A percentile compares a stretch with the other conserved stretches of the same genome.
These are phyloP conservation scores for Luffa acutangula DNA, from an alignment of 306 rosid species.

Conservation along the genomic window DNA sequence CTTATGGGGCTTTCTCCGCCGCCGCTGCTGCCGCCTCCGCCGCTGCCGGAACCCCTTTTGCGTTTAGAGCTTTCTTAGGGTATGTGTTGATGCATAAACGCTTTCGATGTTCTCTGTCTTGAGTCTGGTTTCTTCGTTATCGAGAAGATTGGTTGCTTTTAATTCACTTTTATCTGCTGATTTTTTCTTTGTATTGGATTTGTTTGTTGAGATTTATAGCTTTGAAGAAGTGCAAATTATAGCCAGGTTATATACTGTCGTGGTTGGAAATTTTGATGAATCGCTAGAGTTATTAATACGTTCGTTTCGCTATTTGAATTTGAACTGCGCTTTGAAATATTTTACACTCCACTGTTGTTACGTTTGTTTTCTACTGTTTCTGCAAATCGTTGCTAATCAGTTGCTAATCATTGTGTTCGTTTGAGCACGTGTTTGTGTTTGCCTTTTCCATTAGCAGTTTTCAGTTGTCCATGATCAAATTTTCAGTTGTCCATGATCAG, in stretches of 20 bases:
- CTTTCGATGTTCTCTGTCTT: not conserved
- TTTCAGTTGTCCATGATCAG: not conserved
- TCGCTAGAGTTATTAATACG: not conserved
- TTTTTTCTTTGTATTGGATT: not conserved
- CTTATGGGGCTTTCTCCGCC: conserved; percentile 56
- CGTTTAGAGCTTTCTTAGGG: conserved; percentile 54
- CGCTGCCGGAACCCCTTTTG: conserved; percentile 47
- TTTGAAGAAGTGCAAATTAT: not conserved
- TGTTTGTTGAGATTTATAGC: not conserved
- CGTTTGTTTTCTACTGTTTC: not conserved
- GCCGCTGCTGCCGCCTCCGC: conserved; percentile 43
- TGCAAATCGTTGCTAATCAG: not conserved
- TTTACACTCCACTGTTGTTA: not conserved
- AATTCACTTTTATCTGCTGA: not conserved
- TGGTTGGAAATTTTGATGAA: not conserved
- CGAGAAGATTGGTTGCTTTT: not conserved
- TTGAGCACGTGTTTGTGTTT: not conserved
- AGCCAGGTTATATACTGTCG: not conserved
- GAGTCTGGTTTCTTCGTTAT: not conserved
- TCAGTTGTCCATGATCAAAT: not conserved
- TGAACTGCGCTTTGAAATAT: not conserved
- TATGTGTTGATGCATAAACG: not conserved
- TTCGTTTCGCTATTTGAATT: not conserved
- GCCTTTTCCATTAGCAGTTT: not conserved
- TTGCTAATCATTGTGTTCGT: not conserved